Evolutionary conservation across 2,329 filamentous ascomycete genomes (phyloP).

Genomic region (Diaporthe sp.): DNA sequence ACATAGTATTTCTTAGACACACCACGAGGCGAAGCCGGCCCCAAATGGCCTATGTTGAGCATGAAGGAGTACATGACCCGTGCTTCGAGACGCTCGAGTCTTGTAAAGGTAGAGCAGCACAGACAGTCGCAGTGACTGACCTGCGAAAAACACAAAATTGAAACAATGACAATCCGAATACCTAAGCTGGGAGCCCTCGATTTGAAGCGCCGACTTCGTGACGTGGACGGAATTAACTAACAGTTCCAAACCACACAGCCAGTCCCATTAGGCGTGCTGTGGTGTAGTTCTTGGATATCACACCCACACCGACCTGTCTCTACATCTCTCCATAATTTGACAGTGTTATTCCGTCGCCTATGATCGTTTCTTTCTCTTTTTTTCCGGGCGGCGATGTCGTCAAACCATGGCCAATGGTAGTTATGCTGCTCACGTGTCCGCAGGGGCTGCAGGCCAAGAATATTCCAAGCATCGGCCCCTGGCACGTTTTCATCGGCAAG

Average conservation of each 20-base stretch:
- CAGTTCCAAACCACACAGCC: neutral
- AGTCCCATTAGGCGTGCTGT: neutral
- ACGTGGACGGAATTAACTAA: no score
- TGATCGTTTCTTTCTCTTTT: neutral
- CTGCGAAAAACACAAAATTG: neutral
- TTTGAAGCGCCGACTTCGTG: neutral
- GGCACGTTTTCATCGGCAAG: neutral
- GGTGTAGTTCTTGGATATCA: neutral
- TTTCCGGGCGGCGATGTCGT: neutral
- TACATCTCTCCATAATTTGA: no score
- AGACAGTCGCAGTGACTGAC: neutral
- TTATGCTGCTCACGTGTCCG: neutral
- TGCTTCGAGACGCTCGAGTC: neutral
- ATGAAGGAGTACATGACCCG: neutral
- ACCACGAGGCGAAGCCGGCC: neutral
- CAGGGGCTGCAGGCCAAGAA: constrained; percentile 17
- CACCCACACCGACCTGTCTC: neutral
- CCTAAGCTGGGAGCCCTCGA: neutral
- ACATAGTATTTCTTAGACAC: neutral
- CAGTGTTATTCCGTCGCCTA: neutral
- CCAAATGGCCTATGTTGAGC: neutral
- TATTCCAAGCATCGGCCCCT: constrained; percentile 14
- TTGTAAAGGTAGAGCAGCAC: neutral
- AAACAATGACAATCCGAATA: neutral
- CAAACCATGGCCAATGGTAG: neutral